Evolutionary conservation across 352 stramenopile species (phyloP).

Genomic region (Peronosclerospora sorghi): DNA sequence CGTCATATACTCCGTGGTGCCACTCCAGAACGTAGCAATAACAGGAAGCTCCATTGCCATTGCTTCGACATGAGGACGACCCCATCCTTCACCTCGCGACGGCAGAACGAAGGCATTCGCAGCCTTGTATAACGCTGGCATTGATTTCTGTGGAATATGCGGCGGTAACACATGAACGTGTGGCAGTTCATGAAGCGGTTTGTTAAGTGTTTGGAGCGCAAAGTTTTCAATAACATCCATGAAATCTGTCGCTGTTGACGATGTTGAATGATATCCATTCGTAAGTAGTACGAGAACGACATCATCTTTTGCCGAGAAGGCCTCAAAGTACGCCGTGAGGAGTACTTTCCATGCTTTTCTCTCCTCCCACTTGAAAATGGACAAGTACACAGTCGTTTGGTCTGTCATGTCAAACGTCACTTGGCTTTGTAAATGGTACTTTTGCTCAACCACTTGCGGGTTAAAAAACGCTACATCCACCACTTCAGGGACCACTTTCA

Average conservation of each 20-base stretch:
- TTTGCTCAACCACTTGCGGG: slow-evolving; percentile 27
- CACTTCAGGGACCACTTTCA: slow-evolving; percentile 78
- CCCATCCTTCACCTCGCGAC: slow-evolving; percentile 90
- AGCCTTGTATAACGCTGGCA: slow-evolving; percentile 65
- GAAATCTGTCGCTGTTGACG: slow-evolving; percentile 38
- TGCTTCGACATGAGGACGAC: slow-evolving; percentile 87
- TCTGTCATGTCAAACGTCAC: slow-evolving; percentile 21
- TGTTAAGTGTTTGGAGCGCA: slow-evolving; percentile 27
- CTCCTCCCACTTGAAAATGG: slow-evolving; percentile 91
- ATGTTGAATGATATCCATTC: slow-evolving; percentile 71
- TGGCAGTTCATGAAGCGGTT: slow-evolving; percentile 37
- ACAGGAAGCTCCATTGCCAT: slow-evolving; percentile 88
- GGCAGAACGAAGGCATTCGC: slow-evolving; percentile 84
- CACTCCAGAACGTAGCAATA: slow-evolving; percentile 89
- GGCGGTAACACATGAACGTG: slow-evolving; percentile 51
- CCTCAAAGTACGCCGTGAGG: slow-evolving; percentile 72
- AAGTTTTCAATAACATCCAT: slow-evolving; percentile 46
- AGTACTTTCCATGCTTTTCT: slow-evolving; percentile 87
- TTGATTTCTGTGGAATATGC: slow-evolving; percentile 37
- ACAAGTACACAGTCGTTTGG: slow-evolving; percentile 77
- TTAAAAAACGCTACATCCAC: slow-evolving; percentile 87
- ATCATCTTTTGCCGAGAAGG: slow-evolving; percentile 46
- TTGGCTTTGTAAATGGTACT: slow-evolving; percentile 41
- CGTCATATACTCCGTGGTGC: slow-evolving; percentile 84
- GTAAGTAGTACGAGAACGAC: slow-evolving; percentile 82